A percentile compares a stretch with the other conserved stretches of the same genome.
Conservation (phyloP, 768 basidiomycete species). For the Panellus pusillus region DNA sequence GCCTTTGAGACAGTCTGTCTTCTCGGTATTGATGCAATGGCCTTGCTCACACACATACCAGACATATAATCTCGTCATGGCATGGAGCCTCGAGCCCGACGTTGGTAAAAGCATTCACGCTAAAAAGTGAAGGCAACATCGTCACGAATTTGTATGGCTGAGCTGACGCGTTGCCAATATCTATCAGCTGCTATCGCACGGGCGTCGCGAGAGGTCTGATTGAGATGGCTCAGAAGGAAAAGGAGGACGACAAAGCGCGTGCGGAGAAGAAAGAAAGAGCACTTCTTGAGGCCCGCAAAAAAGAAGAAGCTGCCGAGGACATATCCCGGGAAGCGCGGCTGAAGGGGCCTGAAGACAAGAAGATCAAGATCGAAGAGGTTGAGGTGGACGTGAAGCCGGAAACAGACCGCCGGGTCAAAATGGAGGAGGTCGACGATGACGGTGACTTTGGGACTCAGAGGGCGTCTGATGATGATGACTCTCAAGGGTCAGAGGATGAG, state of each 20-base stretch:
- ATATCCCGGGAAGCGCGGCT: constrained; percentile 21
- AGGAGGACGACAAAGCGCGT: constrained; percentile 20
- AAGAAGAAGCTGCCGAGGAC: constrained; percentile 25
- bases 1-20: constrained; percentile 22
- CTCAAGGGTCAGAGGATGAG: background rate
- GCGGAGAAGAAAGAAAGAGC: constrained; percentile 23
- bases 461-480: constrained; percentile 3
- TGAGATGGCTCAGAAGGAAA: constrained; percentile 23
- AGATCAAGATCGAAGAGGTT: background rate
- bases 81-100: constrained; percentile 24
- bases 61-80: constrained; percentile 28
- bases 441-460: constrained; percentile 12
- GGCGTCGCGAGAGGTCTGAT: constrained; percentile 19
- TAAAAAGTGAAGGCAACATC: constrained; percentile 22
- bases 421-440: constrained; percentile 17
- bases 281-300: constrained; percentile 18
- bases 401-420: constrained; percentile 13
- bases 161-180: background rate
- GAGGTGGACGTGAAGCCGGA: constrained; percentile 18
- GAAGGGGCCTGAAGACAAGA: constrained; percentile 1
- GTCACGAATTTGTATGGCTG: background rate
- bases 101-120: constrained; percentile 22
- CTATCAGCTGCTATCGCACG: constrained; percentile 7
- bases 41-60: background rate
- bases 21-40: constrained; percentile 4